Base-by-base conservation (phyloP, 495 filamentous ascomycete genomes). In the Trichoderma erinaceum region DNA sequence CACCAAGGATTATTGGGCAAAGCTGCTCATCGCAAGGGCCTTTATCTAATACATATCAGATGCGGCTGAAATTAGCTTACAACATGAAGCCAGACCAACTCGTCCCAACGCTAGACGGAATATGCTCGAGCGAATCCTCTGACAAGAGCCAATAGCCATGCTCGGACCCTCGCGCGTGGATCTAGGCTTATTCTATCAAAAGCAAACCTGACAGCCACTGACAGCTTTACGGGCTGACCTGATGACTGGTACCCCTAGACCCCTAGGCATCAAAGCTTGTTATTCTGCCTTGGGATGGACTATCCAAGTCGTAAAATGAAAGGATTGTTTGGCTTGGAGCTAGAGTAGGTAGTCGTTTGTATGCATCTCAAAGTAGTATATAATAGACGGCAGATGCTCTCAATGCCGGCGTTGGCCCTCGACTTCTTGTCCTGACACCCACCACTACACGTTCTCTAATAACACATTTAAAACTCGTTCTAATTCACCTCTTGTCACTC, bases 101-200 rank as follows among this genome's bases (percentile, higher is more conserved):
- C 48, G 18, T 52, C 18, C 10, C 48, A 18, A 25, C 48, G 48
- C 48, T 52, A 52, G 48, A 52, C 21, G 10, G 8, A 21, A 10
- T 52, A 21, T 23, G 48, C 21, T 11, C 11, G 48, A 52, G 48
- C 48, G 48, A 5, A 18, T 48, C 15, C 44, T 21, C 1, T 25
- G 48, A 52, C 16, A 21, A 52, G 48, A 52, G 48, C 48, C 48
- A 52, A 52, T 52, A 18, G n/a, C 48, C 48, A 52, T 52, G 48
- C 8, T 23, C 21, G 48, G 21, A 18, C 21, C n/a, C 48, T 52
- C 21, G 48, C 48, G 48, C 48, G 48, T 52, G 48, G 48, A 11
- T 21, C 48, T 25, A 11, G n/a, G 48, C 48, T 21, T 52, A 21
- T 21, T 52, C n/a, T 52, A 11, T 52, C 48, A 52, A 23, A 5